phyloP scores from a whole-genome alignment of 768 basidiomycete genomes.

The Pilatotrama ljubarskyi region DNA sequence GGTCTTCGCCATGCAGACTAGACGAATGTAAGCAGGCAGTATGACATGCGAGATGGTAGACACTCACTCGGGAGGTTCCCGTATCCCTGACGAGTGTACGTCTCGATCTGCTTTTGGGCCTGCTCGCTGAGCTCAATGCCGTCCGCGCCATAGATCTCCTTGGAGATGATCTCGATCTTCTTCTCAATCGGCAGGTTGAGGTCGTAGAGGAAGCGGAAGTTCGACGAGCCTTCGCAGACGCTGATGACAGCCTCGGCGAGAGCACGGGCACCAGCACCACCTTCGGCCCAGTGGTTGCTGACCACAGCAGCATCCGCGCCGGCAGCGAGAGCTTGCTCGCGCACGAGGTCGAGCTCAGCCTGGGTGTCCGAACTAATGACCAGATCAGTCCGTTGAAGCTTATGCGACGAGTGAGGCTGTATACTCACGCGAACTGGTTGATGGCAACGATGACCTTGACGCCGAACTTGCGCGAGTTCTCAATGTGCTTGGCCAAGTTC shows the following conservation, averaged over 20 bases:
- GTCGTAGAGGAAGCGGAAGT: conserved; percentile 94
- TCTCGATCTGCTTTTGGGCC: conserved; percentile 83
- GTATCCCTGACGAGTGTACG: conserved; percentile 91
- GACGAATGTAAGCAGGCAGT: conserved; percentile 9
- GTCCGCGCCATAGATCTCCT: conserved; percentile 93
- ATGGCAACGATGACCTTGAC: conserved; percentile 95
- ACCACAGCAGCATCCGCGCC: conserved; percentile 96
- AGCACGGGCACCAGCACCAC: conserved; percentile 85
- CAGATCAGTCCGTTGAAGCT: background rate
- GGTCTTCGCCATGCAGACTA: conserved; percentile 97
- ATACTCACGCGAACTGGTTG: conserved; percentile 88
- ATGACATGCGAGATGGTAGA: background rate
- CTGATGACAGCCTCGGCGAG: conserved; percentile 92
- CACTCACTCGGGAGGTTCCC: conserved; percentile 70
- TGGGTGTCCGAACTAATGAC: conserved; percentile 75
- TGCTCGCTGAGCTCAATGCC: conserved; percentile 85
- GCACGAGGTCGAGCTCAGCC: conserved; percentile 86
- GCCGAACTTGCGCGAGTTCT: conserved; percentile 94
- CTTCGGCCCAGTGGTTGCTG: conserved; percentile 97
- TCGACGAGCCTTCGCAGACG: conserved; percentile 77
- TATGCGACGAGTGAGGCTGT: no score
- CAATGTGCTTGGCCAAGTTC: conserved; percentile 91
- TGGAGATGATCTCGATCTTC: conserved; percentile 87
- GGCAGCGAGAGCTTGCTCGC: conserved; percentile 72
- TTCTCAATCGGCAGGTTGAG: conserved; percentile 78